Evolutionary conservation across 2,329 filamentous ascomycete genomes (phyloP).

Genomic region (Ascochyta koolunga): DNA sequence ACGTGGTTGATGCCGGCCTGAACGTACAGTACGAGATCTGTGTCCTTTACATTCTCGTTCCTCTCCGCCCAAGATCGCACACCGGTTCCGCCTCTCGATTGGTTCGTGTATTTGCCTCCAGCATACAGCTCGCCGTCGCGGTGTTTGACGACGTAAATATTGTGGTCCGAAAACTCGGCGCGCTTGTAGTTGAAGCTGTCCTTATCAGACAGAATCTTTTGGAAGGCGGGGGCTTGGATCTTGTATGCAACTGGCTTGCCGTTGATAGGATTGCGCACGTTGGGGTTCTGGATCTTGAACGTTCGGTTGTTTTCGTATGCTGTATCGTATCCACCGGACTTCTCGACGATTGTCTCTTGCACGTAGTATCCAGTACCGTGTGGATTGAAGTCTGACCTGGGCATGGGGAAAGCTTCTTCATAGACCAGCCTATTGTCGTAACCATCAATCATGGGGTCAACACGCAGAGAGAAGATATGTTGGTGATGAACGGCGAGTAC

Average conservation of each 20-base stretch:
- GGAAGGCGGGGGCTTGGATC: constrained; percentile 56
- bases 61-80: constrained; percentile 57
- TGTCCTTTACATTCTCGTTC: constrained; percentile 61
- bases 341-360: constrained; percentile 54
- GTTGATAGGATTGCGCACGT: constrained; percentile 54
- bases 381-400: constrained; percentile 61
- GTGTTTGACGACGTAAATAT: constrained; percentile 64
- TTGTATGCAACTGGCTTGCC: constrained; percentile 58
- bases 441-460: constrained; percentile 57
- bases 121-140: constrained; percentile 65
- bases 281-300: constrained; percentile 58
- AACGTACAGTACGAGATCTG: constrained; percentile 63
- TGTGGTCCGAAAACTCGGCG: constrained; percentile 64
- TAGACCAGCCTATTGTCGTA: constrained; percentile 56
- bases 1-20: constrained; percentile 66
- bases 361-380: constrained; percentile 59
- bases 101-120: constrained; percentile 66
- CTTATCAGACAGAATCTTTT: constrained; percentile 59
- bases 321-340: constrained; percentile 59
- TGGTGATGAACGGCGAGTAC: constrained; percentile 75
- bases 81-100: constrained; percentile 60
- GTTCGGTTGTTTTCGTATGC: constrained; percentile 52
- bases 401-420: constrained; percentile 64
- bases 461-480: constrained; percentile 69
- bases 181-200: constrained; percentile 63